A percentile compares a stretch with the other conserved stretches of the same genome.
These are phyloP conservation scores for Tricholoma sp. DNA, from an alignment of 768 basidiomycete species.

Conservation along the genomic window DNA sequence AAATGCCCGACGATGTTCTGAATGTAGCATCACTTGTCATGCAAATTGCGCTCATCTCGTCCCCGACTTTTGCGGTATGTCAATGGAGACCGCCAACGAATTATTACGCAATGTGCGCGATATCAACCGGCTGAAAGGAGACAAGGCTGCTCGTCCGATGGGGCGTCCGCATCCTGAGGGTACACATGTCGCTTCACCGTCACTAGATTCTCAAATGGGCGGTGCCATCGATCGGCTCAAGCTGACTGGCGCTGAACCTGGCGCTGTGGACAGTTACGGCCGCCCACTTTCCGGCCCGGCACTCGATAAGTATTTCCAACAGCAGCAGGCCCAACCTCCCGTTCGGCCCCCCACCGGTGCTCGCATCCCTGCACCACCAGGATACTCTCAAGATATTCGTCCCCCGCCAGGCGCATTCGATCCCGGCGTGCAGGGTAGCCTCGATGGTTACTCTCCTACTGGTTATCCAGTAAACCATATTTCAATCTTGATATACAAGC, in stretches of 20 bases:
- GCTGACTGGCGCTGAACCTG: constrained; percentile 35
- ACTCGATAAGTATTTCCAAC: constrained; percentile 34
- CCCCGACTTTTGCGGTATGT: constrained; percentile 99
- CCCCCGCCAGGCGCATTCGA: constrained; percentile 29
- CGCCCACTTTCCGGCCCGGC: constrained; percentile 31
- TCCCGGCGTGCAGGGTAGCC: constrained; percentile 17
- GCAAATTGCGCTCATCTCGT: constrained; percentile 97
- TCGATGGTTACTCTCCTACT: constrained; percentile 26
- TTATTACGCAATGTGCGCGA: constrained; percentile 86
- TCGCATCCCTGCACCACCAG: constrained; percentile 37
- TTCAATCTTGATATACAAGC: neutral
- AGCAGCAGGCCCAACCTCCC: constrained; percentile 24
- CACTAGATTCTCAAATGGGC: constrained; percentile 26
- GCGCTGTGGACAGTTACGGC: constrained; percentile 30
- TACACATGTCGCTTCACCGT: constrained; percentile 27
- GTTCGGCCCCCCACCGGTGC: constrained; percentile 38
- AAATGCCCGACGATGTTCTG: constrained; percentile 92
- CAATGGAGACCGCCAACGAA: constrained; percentile 97
- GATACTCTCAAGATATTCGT: constrained; percentile 38
- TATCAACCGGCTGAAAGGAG: constrained; percentile 71
- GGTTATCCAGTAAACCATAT: constrained; percentile 31
- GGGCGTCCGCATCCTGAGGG: constrained; percentile 28
- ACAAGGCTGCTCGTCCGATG: constrained; percentile 39
- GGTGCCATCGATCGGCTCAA: constrained; percentile 41
- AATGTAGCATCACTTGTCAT: constrained; percentile 96